phyloP scores from a whole-genome alignment of 192 early-diverging fungal genomes.

The Helicostylum pulchrum region DNA sequence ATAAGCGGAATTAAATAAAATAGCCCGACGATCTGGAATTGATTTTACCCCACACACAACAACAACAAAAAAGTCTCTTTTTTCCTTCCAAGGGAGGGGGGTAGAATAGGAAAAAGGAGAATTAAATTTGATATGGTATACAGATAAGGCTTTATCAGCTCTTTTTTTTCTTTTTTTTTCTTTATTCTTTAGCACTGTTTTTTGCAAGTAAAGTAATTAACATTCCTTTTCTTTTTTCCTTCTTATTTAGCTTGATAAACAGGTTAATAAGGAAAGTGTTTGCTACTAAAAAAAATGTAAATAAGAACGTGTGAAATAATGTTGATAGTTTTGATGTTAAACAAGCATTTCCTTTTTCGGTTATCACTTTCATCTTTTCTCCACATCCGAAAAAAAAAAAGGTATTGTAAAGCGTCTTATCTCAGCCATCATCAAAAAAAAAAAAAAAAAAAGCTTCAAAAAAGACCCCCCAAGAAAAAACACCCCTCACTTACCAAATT shows the following conservation, averaged over 20 bases:
- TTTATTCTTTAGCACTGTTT: too few relatives aligned
- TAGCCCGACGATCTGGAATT: constrained; percentile 4
- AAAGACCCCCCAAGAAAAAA: neutral
- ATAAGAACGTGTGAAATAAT: constrained; percentile 14
- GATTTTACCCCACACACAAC: neutral
- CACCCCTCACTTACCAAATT: neutral
- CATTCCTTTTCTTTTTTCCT: too few relatives aligned
- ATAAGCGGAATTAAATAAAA: constrained; percentile 1
- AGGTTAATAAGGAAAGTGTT: too few relatives aligned
- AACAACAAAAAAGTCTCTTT: neutral
- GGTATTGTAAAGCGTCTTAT: constrained; percentile 16
- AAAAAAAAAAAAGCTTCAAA: too few relatives aligned
- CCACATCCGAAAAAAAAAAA: neutral
- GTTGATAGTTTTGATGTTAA: constrained; percentile 5
- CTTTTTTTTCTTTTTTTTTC: too few relatives aligned
- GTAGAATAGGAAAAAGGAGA: neutral
- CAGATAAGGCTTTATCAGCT: constrained; percentile 11
- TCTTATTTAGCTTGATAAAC: too few relatives aligned
- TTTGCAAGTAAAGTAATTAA: too few relatives aligned
- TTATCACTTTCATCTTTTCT: constrained; percentile 23
- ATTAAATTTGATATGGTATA: constrained; percentile 9
- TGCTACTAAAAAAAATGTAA: neutral
- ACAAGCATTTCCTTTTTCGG: constrained; percentile 19
- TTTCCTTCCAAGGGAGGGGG: neutral
- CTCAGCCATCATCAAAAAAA: constrained; percentile 26